Percentiles rank a stretch among this genome's conserved stretches.
Evolutionary conservation across 1,284 basidiomycete species (phyloP).

Genomic region (Earliella scabrosa): DNA sequence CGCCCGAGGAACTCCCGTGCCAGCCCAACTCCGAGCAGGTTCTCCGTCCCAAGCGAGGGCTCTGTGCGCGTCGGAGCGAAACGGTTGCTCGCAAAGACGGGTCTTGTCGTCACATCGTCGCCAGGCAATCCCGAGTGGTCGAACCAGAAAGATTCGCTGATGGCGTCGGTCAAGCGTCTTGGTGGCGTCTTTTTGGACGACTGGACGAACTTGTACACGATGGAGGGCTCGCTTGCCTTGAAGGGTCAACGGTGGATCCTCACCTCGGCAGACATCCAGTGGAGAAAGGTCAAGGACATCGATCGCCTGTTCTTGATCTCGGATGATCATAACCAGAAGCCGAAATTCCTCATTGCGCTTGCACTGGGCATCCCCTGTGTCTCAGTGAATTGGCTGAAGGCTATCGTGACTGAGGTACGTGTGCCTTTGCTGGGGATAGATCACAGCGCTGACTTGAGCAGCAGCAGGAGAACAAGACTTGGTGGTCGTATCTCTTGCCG

Average conservation of each 20-base stretch:
- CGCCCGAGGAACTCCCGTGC: constrained; percentile 29
- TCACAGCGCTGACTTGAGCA: not conserved
- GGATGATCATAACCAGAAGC: constrained; percentile 65
- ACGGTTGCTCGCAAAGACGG: constrained; percentile 44
- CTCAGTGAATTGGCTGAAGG: constrained; percentile 62
- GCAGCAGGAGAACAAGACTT: constrained; percentile 47
- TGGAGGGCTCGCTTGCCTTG: constrained; percentile 51
- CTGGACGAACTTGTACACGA: constrained; percentile 67
- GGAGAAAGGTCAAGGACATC: constrained; percentile 44
- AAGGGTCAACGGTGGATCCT: constrained; percentile 57
- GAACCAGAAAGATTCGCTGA: constrained; percentile 43
- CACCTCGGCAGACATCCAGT: constrained; percentile 49
- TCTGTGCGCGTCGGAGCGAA: constrained; percentile 39
- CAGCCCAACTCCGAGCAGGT: constrained; percentile 51
- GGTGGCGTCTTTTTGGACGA: constrained; percentile 71
- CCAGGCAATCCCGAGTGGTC: constrained; percentile 20
- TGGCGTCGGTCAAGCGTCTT: constrained; percentile 49
- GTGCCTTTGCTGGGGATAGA: not conserved
- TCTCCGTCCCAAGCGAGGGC: constrained; percentile 34
- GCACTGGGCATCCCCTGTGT: constrained; percentile 87
- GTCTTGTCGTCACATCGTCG: constrained; percentile 41
- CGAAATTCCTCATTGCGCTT: constrained; percentile 82
- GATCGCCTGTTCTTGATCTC: constrained; percentile 74
- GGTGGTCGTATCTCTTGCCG: constrained; percentile 68
- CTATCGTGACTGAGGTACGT: constrained; percentile 47